Percentiles rank a stretch among this genome's conserved stretches.
Conservation (phyloP, 345 rosid genomes). For the Stellera chamaejasme region DNA sequence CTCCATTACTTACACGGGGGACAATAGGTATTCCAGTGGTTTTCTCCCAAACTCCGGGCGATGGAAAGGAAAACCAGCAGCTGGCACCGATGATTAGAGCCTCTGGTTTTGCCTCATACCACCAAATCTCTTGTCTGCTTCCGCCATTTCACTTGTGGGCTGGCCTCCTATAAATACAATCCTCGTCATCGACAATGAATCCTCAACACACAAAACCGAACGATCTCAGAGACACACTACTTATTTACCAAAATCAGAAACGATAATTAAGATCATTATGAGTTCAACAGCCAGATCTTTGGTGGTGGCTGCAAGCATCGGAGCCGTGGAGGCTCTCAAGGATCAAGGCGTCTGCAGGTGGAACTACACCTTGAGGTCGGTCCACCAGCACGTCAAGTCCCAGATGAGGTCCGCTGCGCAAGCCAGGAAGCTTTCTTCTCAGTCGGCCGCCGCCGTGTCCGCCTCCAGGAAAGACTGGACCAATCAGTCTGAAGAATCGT, state of each 20-base stretch:
- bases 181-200: too few relatives aligned
- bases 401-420: conserved; percentile 30
- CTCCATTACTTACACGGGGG: too few relatives aligned
- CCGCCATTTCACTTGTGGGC: too few relatives aligned
- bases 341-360: conserved; percentile 57
- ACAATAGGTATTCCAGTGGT: too few relatives aligned
- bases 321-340: conserved; percentile 52
- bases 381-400: conserved; percentile 37
- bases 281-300: conserved; percentile 43
- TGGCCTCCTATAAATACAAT: too few relatives aligned
- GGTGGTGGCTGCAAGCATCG: conserved; percentile 39
- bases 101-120: too few relatives aligned
- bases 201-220: too few relatives aligned
- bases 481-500: conserved; percentile 35
- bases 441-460: conserved; percentile 19
- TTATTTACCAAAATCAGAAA: not conserved
- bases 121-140: too few relatives aligned
- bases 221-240: too few relatives aligned
- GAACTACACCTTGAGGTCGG: conserved; percentile 34
- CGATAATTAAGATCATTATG: conserved; percentile 13
- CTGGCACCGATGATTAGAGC: too few relatives aligned
- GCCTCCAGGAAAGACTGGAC: conserved; percentile 6
- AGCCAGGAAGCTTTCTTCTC: conserved; percentile 34
- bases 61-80: too few relatives aligned
- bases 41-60: too few relatives aligned